Base-by-base conservation (phyloP, 768 basidiomycete species). In the Neoboletus magnificus region DNA sequence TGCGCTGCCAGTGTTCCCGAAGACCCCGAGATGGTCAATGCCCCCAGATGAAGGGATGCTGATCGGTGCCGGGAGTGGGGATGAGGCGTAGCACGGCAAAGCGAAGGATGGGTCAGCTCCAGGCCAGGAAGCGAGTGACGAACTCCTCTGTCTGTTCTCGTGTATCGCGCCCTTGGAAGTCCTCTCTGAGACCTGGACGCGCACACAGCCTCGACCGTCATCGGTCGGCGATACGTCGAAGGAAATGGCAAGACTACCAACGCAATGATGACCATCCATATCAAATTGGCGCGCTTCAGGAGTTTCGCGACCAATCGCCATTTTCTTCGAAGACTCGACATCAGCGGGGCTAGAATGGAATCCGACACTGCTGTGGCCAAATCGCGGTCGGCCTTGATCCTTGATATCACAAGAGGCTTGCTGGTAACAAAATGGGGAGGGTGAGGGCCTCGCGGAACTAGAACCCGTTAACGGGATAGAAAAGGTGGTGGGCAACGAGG, bases 181-280 rank as follows among this genome's bases (percentile, higher is more conserved):
- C 16, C 74, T 66, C 27, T 82, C 75, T 8, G 82, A 75, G 42
- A 84, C 81, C 62, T 89, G 85, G 60, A 89, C 87, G 60, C 84
- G 79, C 40, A 89, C 86, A 50, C 84, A 84, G 61, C 89, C 85
- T 72, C 82, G 86, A 55, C 87, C 85, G 64, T 86, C 81, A 59
- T 85, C 80, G 47, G 78, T 76, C 32, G 84, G 75, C 40, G 76
- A 78, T 44, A 86, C 73, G 60, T 91, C 89, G 62, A 91, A 88
- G 40, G 86, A 86, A 66, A 91, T 84, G 60, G 86, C 82, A 50
- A 91, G 73, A 41, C 79, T 82, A 52, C 79, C 79, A 41, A 87
- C 76, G 40, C 74, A 77, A 27, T 36, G 60, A 39, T 77, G 75
- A 41, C 75, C 77, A 41, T 76, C 72, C 50, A 76, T 65, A 54